Base-by-base conservation (phyloP, 768 basidiomycete species). In the Tephrocybe sp. region DNA sequence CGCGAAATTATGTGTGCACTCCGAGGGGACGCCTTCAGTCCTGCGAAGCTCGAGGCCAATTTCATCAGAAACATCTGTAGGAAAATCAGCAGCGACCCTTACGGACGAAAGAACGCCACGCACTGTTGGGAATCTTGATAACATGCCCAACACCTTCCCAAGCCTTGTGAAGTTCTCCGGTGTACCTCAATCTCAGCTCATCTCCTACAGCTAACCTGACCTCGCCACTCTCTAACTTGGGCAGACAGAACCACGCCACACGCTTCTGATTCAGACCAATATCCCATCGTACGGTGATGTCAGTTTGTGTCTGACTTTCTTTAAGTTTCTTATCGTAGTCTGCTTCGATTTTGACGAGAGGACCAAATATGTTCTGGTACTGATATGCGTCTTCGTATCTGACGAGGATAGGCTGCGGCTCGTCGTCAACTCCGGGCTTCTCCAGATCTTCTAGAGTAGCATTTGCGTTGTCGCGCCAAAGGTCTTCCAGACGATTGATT, bases 81-180 rank as follows among this genome's bases (percentile, higher is more conserved):
- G 3, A 30, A 42, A 44, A 39, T 12, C 8, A 49, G 34, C n/a
- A n/a, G n/a, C n/a, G n/a, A n/a, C n/a, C n/a, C n/a, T n/a, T n/a
- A n/a, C n/a, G n/a, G n/a, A n/a, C 34, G 16, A 18, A 29, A 23
- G 38, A 2, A 41, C 10, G 2, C 15, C 6, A 73, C 91, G 50
- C 61, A 97, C 94, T 98, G 71, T 98, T 99, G 15, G 97, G 97
- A 50, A 97, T 91, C 77, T 99, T 99, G 73, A 98, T 86, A 56
- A 99, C 97, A 70, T 97, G 94, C 0, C 97, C 95, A 21, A 95
- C 90, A 2, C 94, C 94, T 56, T 98, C 95, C 95, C 95, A 99
- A 45, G 86, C 75, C 65, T 92, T 94, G 65, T 93, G 91, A 56
- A 92, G 64, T 63, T 93, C 89, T 6, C 93, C 94, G 24, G 82